Base-by-base conservation (phyloP, 2,329 filamentous ascomycete genomes). In the Colletotrichum liaoningense region DNA sequence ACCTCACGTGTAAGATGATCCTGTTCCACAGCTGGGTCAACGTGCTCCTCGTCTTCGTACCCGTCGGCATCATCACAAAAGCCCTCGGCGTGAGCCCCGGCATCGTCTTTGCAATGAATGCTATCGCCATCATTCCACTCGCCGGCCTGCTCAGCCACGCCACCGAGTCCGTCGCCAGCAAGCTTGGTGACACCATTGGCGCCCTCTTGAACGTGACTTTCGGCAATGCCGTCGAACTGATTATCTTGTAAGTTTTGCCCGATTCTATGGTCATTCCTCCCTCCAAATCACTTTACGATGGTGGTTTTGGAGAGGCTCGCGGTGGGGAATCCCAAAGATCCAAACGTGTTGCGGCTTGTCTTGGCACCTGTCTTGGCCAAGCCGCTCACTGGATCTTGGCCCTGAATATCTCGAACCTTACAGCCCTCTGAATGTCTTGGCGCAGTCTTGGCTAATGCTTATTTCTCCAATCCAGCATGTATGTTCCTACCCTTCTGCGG, bases 21-120 rank as follows among this genome's bases (percentile, higher is more conserved):
- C 88, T 95, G 75, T 88, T 91, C 56, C 90, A 94, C 80, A 95
- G 92, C 85, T 95, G 92, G 89, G 86, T 96, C 84, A 96, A 97
- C 80, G 78, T 94, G 67, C 85, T 96, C 76, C 86, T 96, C 75
- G 83, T 95, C 67, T 95, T 95, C 79, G 94, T 96, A 35, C 94
- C 94, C 8, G 87, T 94, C 66, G 94, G 94, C 77, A 95, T 97
- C 78, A 87, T 88, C 72, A 87, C 91, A 69, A 86, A 93, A 69
- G 84, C 86, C 74, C 79, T 90, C 67, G 86, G 87, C 67, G 88
- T 91, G 24, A 73, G 70, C 67, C 71, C 71, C 4, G 91, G 88
- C 56, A 83, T 93, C 70, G 84, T 93, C 74, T 95, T 95, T 80
- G 92, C 88, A 71, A 88, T 94, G 85, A 95, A 95, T 80, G 92